phyloP scores from a whole-genome alignment of 1,284 basidiomycete species.

The Papiliotrema laurentii region DNA sequence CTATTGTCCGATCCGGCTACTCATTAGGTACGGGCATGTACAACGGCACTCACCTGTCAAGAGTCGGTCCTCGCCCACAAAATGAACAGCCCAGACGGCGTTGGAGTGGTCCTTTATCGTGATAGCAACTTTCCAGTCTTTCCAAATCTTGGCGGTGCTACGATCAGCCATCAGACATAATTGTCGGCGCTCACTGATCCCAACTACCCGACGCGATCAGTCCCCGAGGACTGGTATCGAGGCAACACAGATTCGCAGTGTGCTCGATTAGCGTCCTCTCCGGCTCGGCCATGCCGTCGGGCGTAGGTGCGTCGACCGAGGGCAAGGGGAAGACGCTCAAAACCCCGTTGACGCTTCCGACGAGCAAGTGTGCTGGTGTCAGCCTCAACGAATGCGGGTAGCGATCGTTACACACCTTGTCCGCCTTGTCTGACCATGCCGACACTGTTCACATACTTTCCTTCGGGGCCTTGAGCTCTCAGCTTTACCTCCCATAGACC shows the following conservation, averaged over 20 bases:
- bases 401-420: slow-evolving; percentile 30
- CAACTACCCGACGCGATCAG: slow-evolving; percentile 91
- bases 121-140: slow-evolving; percentile 66
- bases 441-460: slow-evolving; percentile 58
- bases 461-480: slow-evolving; percentile 73
- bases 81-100: slow-evolving; percentile 90
- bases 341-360: slow-evolving; percentile 78
- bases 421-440: slow-evolving; percentile 34
- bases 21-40: not conserved
- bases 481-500: slow-evolving; percentile 64
- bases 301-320: slow-evolving; percentile 16
- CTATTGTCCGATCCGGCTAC: slow-evolving; percentile 91
- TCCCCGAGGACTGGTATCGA: slow-evolving; percentile 66
- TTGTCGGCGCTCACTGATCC: slow-evolving; percentile 67
- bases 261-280: slow-evolving; percentile 81
- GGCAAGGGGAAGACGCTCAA: slow-evolving; percentile 65
- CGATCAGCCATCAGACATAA: slow-evolving; percentile 2
- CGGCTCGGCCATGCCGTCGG: slow-evolving; percentile 60
- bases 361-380: slow-evolving; percentile 67
- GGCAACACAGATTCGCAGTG: slow-evolving; percentile 81
- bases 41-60: slow-evolving; percentile 64
- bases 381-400: not conserved
- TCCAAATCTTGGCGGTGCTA: slow-evolving; percentile 94
- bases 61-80: slow-evolving; percentile 70
- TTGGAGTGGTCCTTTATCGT: slow-evolving; percentile 82